phyloP scores from a whole-genome alignment of 371 early-diverging fungal genomes.

The Lichtheimia ramosa region DNA sequence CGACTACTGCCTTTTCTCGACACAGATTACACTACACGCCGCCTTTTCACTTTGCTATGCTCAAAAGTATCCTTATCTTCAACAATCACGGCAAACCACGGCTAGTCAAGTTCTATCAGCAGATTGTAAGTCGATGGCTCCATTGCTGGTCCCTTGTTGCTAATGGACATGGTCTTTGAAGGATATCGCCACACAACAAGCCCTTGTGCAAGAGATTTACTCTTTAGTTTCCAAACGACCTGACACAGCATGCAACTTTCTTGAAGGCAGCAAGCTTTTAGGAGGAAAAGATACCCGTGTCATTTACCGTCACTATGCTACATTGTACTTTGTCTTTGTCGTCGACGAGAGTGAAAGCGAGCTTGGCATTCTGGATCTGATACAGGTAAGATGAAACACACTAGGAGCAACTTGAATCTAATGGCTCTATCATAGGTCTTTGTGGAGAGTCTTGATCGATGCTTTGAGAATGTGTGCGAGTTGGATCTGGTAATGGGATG shows the following conservation, averaged over 20 bases:
- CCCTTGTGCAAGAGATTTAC: slow-evolving; percentile 83
- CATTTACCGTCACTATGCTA: slow-evolving; percentile 90
- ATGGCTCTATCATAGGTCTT: slow-evolving; percentile 68
- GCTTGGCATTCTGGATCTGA: slow-evolving; percentile 92
- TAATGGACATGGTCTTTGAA: slow-evolving; percentile 21
- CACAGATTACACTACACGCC: no score
- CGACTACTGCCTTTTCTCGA: no score
- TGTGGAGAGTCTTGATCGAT: slow-evolving; percentile 91
- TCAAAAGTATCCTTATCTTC: slow-evolving; percentile 93
- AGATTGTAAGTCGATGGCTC: slow-evolving; percentile 58
- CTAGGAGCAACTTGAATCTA: not conserved
- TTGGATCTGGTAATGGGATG: slow-evolving; percentile 75
- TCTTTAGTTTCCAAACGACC: slow-evolving; percentile 80
- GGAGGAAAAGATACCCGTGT: slow-evolving; percentile 88
- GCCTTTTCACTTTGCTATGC: slow-evolving; percentile 54
- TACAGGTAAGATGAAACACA: slow-evolving; percentile 62
- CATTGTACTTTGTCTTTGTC: slow-evolving; percentile 96
- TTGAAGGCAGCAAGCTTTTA: slow-evolving; percentile 83
- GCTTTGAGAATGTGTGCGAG: slow-evolving; percentile 96
- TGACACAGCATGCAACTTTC: slow-evolving; percentile 88
- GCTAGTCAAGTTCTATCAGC: slow-evolving; percentile 89
- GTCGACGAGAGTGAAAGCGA: slow-evolving; percentile 94
- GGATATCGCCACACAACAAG: slow-evolving; percentile 84
- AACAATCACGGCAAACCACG: slow-evolving; percentile 96
- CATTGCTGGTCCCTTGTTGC: not conserved